Evolutionary conservation across 345 rosid species (phyloP), one percentile per base, ranked within the genome.

Genomic region (Zanthoxylum bungeanum): DNA sequence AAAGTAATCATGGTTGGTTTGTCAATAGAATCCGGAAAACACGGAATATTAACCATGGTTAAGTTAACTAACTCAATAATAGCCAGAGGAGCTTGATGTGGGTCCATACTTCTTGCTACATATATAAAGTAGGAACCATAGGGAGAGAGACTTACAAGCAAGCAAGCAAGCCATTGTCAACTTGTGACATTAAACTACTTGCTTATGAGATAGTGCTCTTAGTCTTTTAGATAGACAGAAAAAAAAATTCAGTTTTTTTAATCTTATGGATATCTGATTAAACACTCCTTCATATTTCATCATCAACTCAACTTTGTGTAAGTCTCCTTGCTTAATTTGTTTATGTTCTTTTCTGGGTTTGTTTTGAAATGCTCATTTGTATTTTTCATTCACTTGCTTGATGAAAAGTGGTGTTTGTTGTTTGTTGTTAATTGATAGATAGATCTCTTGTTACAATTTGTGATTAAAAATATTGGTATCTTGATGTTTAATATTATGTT

Each of bases 1-100:
- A 88, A 88, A 84, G 92, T 86, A 86, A 90, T 88, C 84, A 83
- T 57, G 82, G 88, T 87, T 79, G 77, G 40, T 7, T 55, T 52
- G 64, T n/a, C 28, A 31, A 31, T 4, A 47, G 17, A 39, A 25
- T 37, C 65, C 73, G 74, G 17, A 68, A 80, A 83, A 78, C 75
- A 68, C 77, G 80, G 85, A 72, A 73, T 9, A 21, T 50, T 79
- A 86, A 82, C 89, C 78, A 64, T 82, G 84, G 91, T 88, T 87
- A 76, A 75, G 69, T 66, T 70, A 63, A 68, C 21, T n/a, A 19
- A 33, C 64, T 42, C 16, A 39, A 3, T 9, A 37, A 42, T 8
- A 19, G 36, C 9, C 9, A 16, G 25, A 40, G 31, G 67, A 44
- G 53, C 42, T 44, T 27, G 53, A 53, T 2, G 39, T 64, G 68